Percentiles rank a stretch among this genome's conserved stretches.
Conservation (phyloP, 805 yeast genomes). For the Candida pseudofarinosa region DNA sequence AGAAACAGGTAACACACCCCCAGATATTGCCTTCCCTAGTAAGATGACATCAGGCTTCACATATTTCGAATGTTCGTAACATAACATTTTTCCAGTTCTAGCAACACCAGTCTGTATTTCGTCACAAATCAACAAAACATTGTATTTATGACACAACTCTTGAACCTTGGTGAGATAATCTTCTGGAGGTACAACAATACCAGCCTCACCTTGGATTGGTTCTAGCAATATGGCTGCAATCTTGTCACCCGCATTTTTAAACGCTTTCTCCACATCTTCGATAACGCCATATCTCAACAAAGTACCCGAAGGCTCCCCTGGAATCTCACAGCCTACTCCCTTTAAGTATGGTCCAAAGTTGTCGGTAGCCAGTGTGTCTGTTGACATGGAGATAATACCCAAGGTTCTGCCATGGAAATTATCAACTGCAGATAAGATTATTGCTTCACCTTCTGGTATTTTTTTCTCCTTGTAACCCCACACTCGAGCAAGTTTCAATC, state of each 20-base stretch:
- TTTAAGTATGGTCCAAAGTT: slow-evolving; percentile 86
- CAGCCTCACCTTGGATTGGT: slow-evolving; percentile 98
- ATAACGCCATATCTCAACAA: slow-evolving; percentile 77
- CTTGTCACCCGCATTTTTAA: slow-evolving; percentile 77
- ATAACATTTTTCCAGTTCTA: slow-evolving; percentile 91
- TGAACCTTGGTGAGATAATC: slow-evolving; percentile 74
- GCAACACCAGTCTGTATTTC: slow-evolving; percentile 98
- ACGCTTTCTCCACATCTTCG: slow-evolving; percentile 82
- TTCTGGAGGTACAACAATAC: slow-evolving; percentile 88
- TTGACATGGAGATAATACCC: slow-evolving; percentile 93
- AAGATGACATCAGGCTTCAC: slow-evolving; percentile 87
- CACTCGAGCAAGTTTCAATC: slow-evolving; percentile 88
- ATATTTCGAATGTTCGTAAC: slow-evolving; percentile 76
- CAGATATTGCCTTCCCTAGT: slow-evolving; percentile 92
- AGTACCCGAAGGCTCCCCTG: slow-evolving; percentile 60
- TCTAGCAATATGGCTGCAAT: slow-evolving; percentile 89
- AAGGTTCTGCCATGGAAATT: slow-evolving; percentile 97
- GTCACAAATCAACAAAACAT: slow-evolving; percentile 87
- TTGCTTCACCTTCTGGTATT: slow-evolving; percentile 79
- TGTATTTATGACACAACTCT: slow-evolving; percentile 73
- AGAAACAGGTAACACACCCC: slow-evolving; percentile 91
- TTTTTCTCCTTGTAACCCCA: slow-evolving; percentile 93
- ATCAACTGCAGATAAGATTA: slow-evolving; percentile 79
- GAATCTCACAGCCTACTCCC: slow-evolving; percentile 80
- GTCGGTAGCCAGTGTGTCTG: slow-evolving; percentile 88